phyloP scores from a whole-genome alignment of 2,329 filamentous ascomycete genomes.

The Cercospora sesami region DNA sequence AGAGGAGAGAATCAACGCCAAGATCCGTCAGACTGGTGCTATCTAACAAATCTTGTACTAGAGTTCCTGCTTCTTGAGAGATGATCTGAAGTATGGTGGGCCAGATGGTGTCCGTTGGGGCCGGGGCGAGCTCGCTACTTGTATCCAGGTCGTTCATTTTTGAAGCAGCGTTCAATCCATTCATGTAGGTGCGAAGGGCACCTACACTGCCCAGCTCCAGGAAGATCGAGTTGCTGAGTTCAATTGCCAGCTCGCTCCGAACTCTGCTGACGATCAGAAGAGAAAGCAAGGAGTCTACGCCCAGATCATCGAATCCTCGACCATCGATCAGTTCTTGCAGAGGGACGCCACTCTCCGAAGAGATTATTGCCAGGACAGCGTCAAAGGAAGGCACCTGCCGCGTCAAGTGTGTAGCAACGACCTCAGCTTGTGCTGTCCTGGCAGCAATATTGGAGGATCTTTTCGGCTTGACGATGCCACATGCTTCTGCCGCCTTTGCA shows the following conservation, averaged over 20 bases:
- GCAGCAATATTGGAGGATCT: background rate
- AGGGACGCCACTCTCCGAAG: background rate
- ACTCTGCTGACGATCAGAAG: background rate
- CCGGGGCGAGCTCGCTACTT: background rate
- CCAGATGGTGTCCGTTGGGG: background rate
- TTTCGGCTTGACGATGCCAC: background rate
- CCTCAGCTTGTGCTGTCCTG: background rate
- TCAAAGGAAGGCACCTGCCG: background rate
- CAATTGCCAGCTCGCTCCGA: background rate
- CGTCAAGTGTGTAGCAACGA: background rate
- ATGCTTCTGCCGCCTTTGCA: background rate
- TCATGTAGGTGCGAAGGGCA: background rate
- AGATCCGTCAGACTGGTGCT: background rate
- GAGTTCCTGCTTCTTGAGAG: background rate
- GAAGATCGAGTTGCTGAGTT: background rate
- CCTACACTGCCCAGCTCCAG: background rate
- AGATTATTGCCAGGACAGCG: background rate
- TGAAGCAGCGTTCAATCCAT: background rate
- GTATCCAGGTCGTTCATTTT: background rate
- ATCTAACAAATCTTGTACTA: background rate
- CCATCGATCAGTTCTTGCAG: background rate
- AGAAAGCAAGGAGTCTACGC: background rate
- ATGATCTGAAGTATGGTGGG: background rate
- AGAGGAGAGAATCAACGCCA: background rate
- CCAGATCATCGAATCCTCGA: background rate